These are phyloP conservation scores for Yamadazyma mexicana DNA, from an alignment of 1,139 yeast genomes.

Conservation along the genomic window DNA sequence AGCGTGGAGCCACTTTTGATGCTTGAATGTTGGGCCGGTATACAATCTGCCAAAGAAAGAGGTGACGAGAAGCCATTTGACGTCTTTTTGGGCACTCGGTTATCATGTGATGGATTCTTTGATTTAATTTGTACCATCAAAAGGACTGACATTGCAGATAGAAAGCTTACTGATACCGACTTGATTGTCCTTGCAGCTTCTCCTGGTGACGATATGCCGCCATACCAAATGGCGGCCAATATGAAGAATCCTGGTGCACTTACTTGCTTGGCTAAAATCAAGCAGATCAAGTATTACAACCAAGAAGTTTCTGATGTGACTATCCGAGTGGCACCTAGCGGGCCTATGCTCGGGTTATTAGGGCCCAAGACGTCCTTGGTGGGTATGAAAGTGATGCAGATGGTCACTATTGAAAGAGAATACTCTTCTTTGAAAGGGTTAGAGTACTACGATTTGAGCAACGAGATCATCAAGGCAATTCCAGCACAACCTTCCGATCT, in stretches of 20 bases:
- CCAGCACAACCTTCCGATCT: constrained; percentile 48
- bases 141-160: constrained; percentile 48
- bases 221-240: constrained; percentile 20
- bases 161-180: constrained; percentile 72
- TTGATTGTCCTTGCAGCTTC: constrained; percentile 64
- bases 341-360: constrained; percentile 52
- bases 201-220: constrained; percentile 24
- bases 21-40: constrained; percentile 93
- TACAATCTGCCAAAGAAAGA: constrained; percentile 70
- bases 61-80: constrained; percentile 66
- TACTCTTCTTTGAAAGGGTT: constrained; percentile 80
- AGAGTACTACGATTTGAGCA: constrained; percentile 72
- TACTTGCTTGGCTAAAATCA: constrained; percentile 76
- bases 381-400: constrained; percentile 75
- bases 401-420: constrained; percentile 94
- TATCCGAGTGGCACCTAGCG: constrained; percentile 59
- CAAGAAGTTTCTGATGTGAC: constrained; percentile 73
- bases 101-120: constrained; percentile 81
- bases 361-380: constrained; percentile 64
- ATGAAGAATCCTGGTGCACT: constrained; percentile 28
- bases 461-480: constrained; percentile 62
- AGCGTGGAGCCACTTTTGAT: constrained; percentile 78
- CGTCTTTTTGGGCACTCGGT: constrained; percentile 72
- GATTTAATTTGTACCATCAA: constrained; percentile 83
- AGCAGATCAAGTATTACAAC: constrained; percentile 65